Conservation (phyloP, 2,329 filamentous ascomycete genomes). For the Colletotrichum sp. region DNA sequence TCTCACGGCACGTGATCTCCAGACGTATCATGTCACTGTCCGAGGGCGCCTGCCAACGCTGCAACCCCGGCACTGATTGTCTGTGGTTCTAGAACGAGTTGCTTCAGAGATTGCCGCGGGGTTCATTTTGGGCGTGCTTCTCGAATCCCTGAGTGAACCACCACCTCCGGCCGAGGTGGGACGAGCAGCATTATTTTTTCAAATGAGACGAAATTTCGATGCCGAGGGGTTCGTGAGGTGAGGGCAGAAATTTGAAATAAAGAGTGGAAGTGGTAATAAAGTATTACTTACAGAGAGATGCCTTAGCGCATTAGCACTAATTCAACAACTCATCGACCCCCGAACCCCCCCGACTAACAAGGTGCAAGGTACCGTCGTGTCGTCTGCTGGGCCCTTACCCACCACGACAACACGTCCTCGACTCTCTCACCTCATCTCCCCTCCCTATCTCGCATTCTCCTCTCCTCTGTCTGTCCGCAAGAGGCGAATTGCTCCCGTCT, state of each 20-base stretch:
- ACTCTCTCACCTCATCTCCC: background rate
- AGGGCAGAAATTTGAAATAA: background rate
- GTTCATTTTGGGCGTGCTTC: background rate
- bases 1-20: constrained; percentile 2
- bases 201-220: background rate
- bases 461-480: background rate
- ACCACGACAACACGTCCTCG: background rate
- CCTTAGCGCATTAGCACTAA: constrained; percentile 9
- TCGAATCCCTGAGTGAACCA: background rate
- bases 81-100: background rate
- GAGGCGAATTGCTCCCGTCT: background rate
- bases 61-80: background rate
- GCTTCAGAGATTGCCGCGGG: background rate
- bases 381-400: background rate
- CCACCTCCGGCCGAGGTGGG: background rate
- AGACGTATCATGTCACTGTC: background rate
- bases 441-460: background rate
- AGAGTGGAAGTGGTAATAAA: constrained; percentile 1
- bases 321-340: constrained; percentile 7
- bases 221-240: background rate
- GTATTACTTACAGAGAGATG: background rate
- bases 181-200: background rate
- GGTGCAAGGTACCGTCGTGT: background rate
- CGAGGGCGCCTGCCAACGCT: background rate
- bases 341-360: background rate